Conservation (phyloP, 2,329 filamentous ascomycete genomes). For the Colletotrichum horii region DNA sequence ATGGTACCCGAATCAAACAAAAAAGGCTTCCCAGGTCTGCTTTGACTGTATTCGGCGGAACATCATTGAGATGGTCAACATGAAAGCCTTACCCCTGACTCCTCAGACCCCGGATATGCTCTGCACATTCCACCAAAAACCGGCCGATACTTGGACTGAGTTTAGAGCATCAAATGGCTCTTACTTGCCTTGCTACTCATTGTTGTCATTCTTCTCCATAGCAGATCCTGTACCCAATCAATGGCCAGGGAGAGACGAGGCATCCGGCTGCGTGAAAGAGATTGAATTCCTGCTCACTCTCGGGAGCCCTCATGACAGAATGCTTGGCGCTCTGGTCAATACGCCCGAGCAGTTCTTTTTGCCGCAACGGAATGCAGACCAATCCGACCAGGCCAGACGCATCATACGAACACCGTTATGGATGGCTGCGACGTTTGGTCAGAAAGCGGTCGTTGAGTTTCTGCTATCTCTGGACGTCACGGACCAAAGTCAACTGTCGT, state of each 20-base stretch:
- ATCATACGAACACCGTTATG: fast-evolving
- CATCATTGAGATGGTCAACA: not conserved
- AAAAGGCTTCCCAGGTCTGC: not conserved
- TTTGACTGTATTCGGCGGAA: not conserved
- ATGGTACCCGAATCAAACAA: not conserved
- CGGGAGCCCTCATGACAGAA: not conserved
- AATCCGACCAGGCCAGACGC: not conserved
- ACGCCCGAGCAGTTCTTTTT: not conserved
- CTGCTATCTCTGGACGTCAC: not conserved
- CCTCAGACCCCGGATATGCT: not conserved
- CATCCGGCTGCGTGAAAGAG: not conserved
- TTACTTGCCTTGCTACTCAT: not conserved
- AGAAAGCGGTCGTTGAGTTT: not conserved
- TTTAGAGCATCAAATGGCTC: not conserved
- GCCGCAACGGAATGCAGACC: not conserved
- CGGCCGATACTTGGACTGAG: not conserved
- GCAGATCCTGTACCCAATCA: not conserved
- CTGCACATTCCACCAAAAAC: not conserved
- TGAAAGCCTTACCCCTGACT: not conserved
- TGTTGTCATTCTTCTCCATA: not conserved
- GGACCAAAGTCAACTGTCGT: not conserved
- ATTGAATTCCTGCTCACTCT: not conserved
- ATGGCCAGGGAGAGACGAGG: not conserved
- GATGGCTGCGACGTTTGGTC: not conserved
- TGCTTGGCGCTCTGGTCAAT: not conserved